Evolutionary conservation across 225 moss, liverwort and hornwort species (phyloP), one percentile per base, ranked within the genome.

Genomic region (Polytrichum formosum): DNA sequence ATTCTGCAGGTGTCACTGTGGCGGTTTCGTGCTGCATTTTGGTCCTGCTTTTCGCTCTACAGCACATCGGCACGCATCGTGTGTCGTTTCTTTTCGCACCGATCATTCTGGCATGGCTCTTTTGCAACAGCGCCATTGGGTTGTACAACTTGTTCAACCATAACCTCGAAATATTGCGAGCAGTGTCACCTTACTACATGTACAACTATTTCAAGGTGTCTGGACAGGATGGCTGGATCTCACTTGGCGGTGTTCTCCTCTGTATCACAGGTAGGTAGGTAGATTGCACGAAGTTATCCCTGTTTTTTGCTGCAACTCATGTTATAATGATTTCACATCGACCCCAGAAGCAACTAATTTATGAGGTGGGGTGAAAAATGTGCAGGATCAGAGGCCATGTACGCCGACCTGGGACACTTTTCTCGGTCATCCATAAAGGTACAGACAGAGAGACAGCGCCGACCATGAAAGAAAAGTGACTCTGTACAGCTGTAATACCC

Each of bases 321-420:
- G 46, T 13, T 46, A 4, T 3, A 13, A 46, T 4, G 4, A 46
- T 46, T 46, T 46, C 13, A 46, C 46, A 46, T 13, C 46, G 16
- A 13, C 37, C 13, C 37, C 13, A 3, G 37, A 37, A 13, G 37
- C 46, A 10, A 13, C 16, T 46, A 4, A 37, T 13, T 46, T 13
- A 4, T 46, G 46, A 46, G 46, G 46, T 46, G 46, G 46, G 46
- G 46, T 46, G 46, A 46, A 46, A 46, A 46, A 10, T 46, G 46
- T 75, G 81, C 75, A 95, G 95, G 93, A 28, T 85, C 90, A 54
- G 95, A 93, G 80, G 95, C 93, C 28, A 93, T 96, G 93, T 93
- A 88, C 67, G 95, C 90, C 8, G 87, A 96, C 69, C 83, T 91
- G 88, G 93, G 95, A 2, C 93, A 91, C 77, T 96, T 96, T 70